Percentiles rank a stretch among this genome's conserved stretches.
phyloP scores from a whole-genome alignment of 208 protist genomes.

The Endotrypanum monterogeii region DNA sequence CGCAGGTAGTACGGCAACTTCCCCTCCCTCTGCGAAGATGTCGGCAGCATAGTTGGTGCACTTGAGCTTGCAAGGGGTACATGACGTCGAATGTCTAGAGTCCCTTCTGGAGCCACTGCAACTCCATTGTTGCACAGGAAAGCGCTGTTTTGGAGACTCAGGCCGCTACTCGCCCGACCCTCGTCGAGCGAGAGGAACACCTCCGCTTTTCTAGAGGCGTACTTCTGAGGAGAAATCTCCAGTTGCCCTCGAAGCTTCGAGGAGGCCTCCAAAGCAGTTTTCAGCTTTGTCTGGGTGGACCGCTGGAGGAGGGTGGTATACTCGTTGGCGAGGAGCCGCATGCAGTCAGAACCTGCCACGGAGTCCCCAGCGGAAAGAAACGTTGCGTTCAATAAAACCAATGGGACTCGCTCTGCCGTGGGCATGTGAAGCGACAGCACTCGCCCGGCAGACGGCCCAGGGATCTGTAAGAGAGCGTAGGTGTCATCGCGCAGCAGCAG shows the following conservation, averaged over 20 bases:
- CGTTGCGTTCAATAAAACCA: constrained; percentile 61
- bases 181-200: constrained; percentile 32
- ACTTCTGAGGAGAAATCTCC: constrained; percentile 23
- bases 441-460: constrained; percentile 35
- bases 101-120: background rate
- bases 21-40: background rate
- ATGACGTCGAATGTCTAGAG: background rate
- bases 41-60: background rate
- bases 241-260: background rate
- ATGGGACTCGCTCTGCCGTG: constrained; percentile 20
- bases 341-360: constrained; percentile 64
- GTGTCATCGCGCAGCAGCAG: constrained; percentile 41
- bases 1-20: constrained; percentile 66
- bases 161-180: background rate
- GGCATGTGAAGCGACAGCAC: constrained; percentile 45
- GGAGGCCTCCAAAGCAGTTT: constrained; percentile 11
- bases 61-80: background rate
- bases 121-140: background rate
- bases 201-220: constrained; percentile 25
- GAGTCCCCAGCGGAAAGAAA: constrained; percentile 58
- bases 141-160: background rate
- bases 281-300: constrained; percentile 15
- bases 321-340: constrained; percentile 71
- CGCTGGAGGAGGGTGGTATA: constrained; percentile 46
- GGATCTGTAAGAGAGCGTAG: constrained; percentile 68